Conservation (phyloP, 768 basidiomycete genomes). For the Suillus cothurnatus region DNA sequence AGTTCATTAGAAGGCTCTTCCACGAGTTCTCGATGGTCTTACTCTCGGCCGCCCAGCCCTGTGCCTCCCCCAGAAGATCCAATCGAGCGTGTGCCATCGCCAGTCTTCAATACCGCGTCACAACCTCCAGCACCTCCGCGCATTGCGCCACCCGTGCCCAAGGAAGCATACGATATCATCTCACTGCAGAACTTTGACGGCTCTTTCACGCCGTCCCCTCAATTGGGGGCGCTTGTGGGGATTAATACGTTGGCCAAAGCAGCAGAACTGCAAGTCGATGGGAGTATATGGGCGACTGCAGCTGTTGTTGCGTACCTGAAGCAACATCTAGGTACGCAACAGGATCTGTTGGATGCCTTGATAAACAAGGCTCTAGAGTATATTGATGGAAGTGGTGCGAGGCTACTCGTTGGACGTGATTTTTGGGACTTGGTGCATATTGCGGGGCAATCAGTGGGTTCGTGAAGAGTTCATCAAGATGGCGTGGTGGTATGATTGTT, state of each 20-base stretch:
- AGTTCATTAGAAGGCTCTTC: conserved; percentile 47
- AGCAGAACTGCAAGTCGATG: conserved; percentile 32
- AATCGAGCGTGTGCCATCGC: conserved; percentile 35
- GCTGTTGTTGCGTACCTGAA: conserved; percentile 49
- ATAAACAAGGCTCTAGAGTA: conserved; percentile 45
- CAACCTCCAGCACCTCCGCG: conserved; percentile 4
- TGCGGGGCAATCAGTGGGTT: not conserved
- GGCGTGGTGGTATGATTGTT: not conserved
- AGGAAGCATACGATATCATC: conserved; percentile 39
- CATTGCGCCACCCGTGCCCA: conserved; percentile 15
- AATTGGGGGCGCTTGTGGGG: conserved; percentile 41
- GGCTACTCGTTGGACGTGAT: conserved; percentile 9
- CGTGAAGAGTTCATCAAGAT: not conserved
- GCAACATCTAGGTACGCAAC: conserved; percentile 35
- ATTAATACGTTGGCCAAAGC: conserved; percentile 33
- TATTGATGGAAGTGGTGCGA: conserved; percentile 24
- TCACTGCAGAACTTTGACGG: conserved; percentile 48
- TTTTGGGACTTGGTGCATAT: conserved; percentile 5
- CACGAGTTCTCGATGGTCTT: conserved; percentile 38
- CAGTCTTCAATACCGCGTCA: conserved; percentile 22
- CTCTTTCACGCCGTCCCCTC: conserved; percentile 41
- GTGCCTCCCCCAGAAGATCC: conserved; percentile 28
- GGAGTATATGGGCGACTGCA: conserved; percentile 49
- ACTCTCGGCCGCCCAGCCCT: conserved; percentile 25
- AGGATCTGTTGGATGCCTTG: conserved; percentile 46